Base-by-base conservation (phyloP, 495 filamentous ascomycete species). In the Podospora comata region DNA sequence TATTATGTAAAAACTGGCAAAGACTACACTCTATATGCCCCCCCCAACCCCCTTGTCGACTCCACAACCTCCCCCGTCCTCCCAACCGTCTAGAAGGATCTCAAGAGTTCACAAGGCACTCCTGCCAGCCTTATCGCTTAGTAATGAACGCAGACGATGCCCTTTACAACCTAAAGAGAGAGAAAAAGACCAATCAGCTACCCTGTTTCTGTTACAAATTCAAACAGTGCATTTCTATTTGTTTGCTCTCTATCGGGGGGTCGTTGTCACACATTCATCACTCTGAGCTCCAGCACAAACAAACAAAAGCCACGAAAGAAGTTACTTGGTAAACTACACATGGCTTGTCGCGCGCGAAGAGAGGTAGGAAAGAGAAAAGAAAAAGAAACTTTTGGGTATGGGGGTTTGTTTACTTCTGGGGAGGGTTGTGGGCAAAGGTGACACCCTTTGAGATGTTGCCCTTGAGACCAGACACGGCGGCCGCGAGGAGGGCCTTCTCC, bases 371-470 rank as follows among this genome's bases (percentile, higher is more conserved):
- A 69, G 44, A 62, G 66, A 69, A 44, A 56, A 59, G 59, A 20
- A 48, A 34, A 60, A 60, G 27, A 65, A 23, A 23, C 60, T 60
- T 59, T 27, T 20, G 16, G 16, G 34, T 28, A 44, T 18, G 64
- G 53, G 64, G 61, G 66, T 44, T 23, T 67, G 77, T 77, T 79
- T 80, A 81, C 76, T 82, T 82, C 67, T 78, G 72, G 57, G 75
- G 72, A 62, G 93, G 87, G 84, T 89, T 93, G 86, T 93, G 86
- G 76, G 78, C 87, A 77, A 98, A 99, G 74, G 90, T 88, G 72
- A 97, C 82, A 73, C 95, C 95, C 87, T 97, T 97, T 73, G 86
- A 80, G 75, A 99, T 97, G 81, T 97, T 99, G 83, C 86, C 89
- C 86, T 92, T 91, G 34, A 99, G 85, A 65, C 87, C 95, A 70